Evolutionary conservation across 1,139 yeast species (phyloP).

Genomic region (Candida anutae): DNA sequence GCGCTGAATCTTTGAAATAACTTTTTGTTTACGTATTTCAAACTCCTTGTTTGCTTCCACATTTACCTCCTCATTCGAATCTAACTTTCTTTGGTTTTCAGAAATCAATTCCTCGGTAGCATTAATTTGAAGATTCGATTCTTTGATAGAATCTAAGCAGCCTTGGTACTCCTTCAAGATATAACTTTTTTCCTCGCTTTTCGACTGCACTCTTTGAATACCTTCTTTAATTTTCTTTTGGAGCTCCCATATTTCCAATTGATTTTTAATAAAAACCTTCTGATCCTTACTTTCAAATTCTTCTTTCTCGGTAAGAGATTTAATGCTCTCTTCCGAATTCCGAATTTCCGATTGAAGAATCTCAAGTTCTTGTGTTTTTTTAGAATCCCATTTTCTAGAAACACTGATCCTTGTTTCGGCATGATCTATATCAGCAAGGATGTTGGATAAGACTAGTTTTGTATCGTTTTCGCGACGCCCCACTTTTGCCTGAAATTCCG

Average conservation of each 20-base stretch:
- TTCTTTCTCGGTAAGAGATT: slow-evolving; percentile 11
- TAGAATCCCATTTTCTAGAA: slow-evolving; percentile 31
- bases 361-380: slow-evolving; percentile 27
- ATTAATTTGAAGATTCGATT: slow-evolving; percentile 37
- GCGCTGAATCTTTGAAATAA: slow-evolving; percentile 16
- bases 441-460: slow-evolving; percentile 18
- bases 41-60: slow-evolving; percentile 16
- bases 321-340: too few species aligned
- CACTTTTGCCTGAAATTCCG: slow-evolving; percentile 14
- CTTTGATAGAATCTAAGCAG: slow-evolving; percentile 49
- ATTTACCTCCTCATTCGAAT: slow-evolving; percentile 17
- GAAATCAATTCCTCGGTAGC: slow-evolving; percentile 21
- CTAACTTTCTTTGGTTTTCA: slow-evolving; percentile 22
- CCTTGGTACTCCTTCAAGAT: slow-evolving; percentile 58
- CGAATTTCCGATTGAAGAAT: slow-evolving; percentile 12
- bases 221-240: slow-evolving; percentile 30
- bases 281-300: slow-evolving; percentile 13
- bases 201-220: slow-evolving; percentile 27
- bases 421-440: slow-evolving; percentile 30
- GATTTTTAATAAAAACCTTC: slow-evolving; percentile 15
- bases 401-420: slow-evolving; percentile 33
- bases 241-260: slow-evolving; percentile 32
- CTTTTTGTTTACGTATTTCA: slow-evolving; percentile 14
- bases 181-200: slow-evolving; percentile 52
- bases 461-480: slow-evolving; percentile 29